These are phyloP conservation scores for Diaporthe capsici DNA, from an alignment of 2,329 filamentous ascomycete species.

Conservation along the genomic window DNA sequence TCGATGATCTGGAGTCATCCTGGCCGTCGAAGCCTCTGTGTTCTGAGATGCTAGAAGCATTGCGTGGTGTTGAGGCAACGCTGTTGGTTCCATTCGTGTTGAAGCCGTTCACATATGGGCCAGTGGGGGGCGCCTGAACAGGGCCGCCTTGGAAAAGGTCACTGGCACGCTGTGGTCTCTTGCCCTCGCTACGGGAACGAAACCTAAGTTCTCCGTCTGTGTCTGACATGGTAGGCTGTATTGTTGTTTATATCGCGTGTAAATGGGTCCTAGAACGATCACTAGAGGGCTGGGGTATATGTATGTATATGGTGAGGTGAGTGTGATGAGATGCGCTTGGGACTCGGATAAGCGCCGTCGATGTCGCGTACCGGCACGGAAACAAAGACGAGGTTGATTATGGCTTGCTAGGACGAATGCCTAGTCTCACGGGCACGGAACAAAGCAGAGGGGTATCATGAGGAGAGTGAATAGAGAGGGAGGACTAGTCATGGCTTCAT, in stretches of 20 bases:
- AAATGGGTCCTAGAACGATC: not conserved
- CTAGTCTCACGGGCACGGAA: not conserved
- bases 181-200: not conserved
- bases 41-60: constrained; percentile 4
- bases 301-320: not conserved
- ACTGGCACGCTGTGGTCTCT: not conserved
- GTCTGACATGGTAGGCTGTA: constrained; percentile 14
- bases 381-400: constrained; percentile 5
- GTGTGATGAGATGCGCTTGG: not conserved
- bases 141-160: constrained; percentile 34
- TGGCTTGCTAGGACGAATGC: not conserved
- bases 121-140: constrained; percentile 24
- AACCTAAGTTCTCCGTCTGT: not conserved
- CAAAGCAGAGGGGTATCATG: constrained; percentile 32
- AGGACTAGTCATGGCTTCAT: constrained; percentile 30
- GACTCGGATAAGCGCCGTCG: not conserved
- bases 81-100: constrained; percentile 38
- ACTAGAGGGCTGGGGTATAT: not conserved
- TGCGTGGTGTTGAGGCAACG: constrained; percentile 28
- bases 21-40: not conserved
- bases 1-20: not conserved
- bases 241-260: not conserved
- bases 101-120: constrained; percentile 34
- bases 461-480: not conserved
- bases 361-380: constrained; percentile 10